Percentiles rank a stretch among this genome's conserved stretches.
These are phyloP conservation scores for Cudoniella acicularis DNA, from an alignment of 495 filamentous ascomycete genomes.

Conservation along the genomic window DNA sequence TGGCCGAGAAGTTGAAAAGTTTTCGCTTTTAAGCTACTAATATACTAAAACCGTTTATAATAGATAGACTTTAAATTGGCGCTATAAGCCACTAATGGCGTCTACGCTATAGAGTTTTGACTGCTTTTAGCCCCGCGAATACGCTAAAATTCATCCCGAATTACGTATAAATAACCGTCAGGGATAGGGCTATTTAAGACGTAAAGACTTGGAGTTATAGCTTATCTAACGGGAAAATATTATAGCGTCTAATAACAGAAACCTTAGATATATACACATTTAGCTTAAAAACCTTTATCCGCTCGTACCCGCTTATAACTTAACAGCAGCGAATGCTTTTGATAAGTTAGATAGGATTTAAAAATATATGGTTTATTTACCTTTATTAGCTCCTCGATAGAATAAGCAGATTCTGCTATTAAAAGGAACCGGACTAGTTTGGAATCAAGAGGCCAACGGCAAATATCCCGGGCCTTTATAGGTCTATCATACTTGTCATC, in stretches of 20 bases:
- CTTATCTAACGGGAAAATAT: too few relatives aligned
- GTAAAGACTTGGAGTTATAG: too few relatives aligned
- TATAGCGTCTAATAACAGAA: constrained; percentile 22
- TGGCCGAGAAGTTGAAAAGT: too few relatives aligned
- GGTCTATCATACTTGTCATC: background rate
- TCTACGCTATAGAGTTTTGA: too few relatives aligned
- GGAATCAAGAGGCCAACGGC: constrained; percentile 2
- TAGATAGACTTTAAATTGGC: too few relatives aligned
- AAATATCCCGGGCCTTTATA: background rate
- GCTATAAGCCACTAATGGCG: too few relatives aligned
- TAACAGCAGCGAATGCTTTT: constrained; percentile 1
- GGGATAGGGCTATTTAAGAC: too few relatives aligned
- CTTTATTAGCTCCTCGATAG: background rate
- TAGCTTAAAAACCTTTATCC: background rate
- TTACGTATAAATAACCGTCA: too few relatives aligned
- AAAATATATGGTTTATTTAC: background rate
- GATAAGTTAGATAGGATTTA: background rate
- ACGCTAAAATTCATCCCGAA: too few relatives aligned
- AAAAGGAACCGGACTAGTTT: constrained; percentile 2
- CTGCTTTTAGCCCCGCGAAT: too few relatives aligned
- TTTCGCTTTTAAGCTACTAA: too few relatives aligned
- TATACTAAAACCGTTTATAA: too few relatives aligned
- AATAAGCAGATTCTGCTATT: constrained; percentile 1
- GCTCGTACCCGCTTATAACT: background rate
- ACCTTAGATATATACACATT: constrained; percentile 2